Evolutionary conservation across 2,329 filamentous ascomycete species (phyloP), one percentile per base, ranked within the genome.

Genomic region (Hysterium pulicare): DNA sequence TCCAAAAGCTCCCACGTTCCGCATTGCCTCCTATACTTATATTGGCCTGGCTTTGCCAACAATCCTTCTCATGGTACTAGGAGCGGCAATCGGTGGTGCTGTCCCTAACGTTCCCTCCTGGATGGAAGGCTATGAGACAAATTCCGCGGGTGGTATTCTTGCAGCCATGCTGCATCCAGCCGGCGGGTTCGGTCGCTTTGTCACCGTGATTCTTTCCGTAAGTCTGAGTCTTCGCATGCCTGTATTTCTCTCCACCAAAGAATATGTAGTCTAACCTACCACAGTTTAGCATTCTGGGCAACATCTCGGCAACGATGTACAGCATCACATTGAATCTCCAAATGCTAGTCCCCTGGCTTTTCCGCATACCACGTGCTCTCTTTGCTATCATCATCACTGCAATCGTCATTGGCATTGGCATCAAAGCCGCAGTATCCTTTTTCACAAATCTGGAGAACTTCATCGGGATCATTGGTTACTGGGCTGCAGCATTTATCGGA

Each of bases 281-380:
- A 30, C 30, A 48, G 21, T 63, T 66, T 41, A 58, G 53, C 40
- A 60, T 83, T 33, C 63, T 84, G 9, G 81, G 79, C 20, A 83
- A 83, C 59, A 69, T 81, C 9, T 70, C 76, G 2, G 77, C 75
- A 13, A 80, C 77, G 13, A 76, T 79, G 63, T 84, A 84, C 67
- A 75, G 77, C 53, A 74, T 83, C 50, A 79, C 79, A 3, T 71
- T 84, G 49, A 83, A 83, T 69, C 79, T 83, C 61, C 81, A 84
- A 62, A 79, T 81, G 50, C 63, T 84, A 16, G 61, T 80, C 4
- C 80, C 81, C 0, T 72, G 71, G 45, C 71, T 83, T 22, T 68
- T 75, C 42, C 70, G 71, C 33, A 69, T 83, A 2, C 81, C 77
- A 4, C 77, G 81, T 4, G 74, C 77, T 47, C 52, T 80, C 39